Conservation (phyloP, 768 basidiomycete genomes). For the Mycena alexandri region DNA sequence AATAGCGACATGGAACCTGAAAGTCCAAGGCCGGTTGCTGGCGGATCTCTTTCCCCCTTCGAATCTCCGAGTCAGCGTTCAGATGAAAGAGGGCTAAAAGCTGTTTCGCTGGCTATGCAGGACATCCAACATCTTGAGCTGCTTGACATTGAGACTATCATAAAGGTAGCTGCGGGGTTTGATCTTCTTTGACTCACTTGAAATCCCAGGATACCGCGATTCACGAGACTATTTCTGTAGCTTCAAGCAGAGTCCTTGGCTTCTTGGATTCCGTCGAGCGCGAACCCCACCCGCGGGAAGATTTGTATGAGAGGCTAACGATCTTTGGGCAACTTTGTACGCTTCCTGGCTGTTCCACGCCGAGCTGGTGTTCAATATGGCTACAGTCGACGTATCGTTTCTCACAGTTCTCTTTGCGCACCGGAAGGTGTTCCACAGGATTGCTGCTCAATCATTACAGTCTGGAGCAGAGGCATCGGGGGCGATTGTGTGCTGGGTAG, state of each 20-base stretch:
- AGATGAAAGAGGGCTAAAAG: neutral
- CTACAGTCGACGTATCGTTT: conserved; percentile 48
- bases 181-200: conserved; percentile 34
- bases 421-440: conserved; percentile 60
- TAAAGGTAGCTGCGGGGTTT: conserved; percentile 6
- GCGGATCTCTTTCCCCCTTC: neutral
- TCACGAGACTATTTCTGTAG: conserved; percentile 49
- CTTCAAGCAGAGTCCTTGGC: conserved; percentile 48
- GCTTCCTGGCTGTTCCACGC: conserved; percentile 10
- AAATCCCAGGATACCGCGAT: conserved; percentile 48
- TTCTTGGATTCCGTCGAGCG: conserved; percentile 43
- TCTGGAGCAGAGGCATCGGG: conserved; percentile 39
- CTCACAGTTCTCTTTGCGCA: conserved; percentile 62
- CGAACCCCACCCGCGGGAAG: conserved; percentile 14
- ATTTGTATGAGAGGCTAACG: conserved; percentile 13
- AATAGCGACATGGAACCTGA: conserved; percentile 62
- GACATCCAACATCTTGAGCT: conserved; percentile 19
- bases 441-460: conserved; percentile 52
- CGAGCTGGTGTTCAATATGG: neutral
- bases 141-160: conserved; percentile 5
- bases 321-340: conserved; percentile 37
- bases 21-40: neutral
- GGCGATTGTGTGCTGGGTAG: conserved; percentile 73
- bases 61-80: neutral
- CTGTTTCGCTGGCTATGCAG: conserved; percentile 22